Evolutionary conservation across 352 stramenopile genomes (phyloP), one percentile per base, ranked within the genome.

Genomic region (Bremia lactucae): DNA sequence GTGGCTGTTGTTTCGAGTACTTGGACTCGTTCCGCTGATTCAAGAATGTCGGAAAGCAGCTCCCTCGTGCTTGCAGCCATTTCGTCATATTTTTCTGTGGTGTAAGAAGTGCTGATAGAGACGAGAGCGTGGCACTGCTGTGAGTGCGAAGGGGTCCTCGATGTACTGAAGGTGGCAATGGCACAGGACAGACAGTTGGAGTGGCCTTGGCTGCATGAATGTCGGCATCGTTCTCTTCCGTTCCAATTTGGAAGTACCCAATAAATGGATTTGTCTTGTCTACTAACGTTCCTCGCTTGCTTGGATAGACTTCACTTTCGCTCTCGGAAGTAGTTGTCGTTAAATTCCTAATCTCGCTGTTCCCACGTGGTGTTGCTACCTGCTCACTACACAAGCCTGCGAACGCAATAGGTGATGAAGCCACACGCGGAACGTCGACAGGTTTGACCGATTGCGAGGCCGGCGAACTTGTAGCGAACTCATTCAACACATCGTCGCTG

Each of bases 211-310:
- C 24, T 34, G 13, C 33, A 20, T 31, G 6, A 11, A 7, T 13
- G 20, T 25, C 31, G 31, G 20, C 47, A 41, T 62, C 42, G 20
- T 21, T 39, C 37, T 59, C 49, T 26, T 71, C 54, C 5, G 46
- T 61, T 7, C 58, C 65, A 28, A 58, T 81, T 44, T 90, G 72
- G 48, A 91, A 91, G 42, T 88, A 91, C 23, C 78, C 78, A 44
- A 91, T 87, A 49, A 91, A 91, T 15, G 78, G 78, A 41, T 91
- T 91, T 25, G 64, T 87, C 65, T 91, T 91, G 65, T 90, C 72
- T 11, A 90, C 75, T 11, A 64, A 65, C 13, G 54, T 71, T 7
- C 62, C 64, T 28, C 72, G 57, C 36, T 68, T 77, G 31, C 48
- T 54, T 7, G 60, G 25, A 11, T 80, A 54, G 28, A 50, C 31